phyloP scores from a whole-genome alignment of 768 basidiomycete genomes.

The Suillus bovinus region DNA sequence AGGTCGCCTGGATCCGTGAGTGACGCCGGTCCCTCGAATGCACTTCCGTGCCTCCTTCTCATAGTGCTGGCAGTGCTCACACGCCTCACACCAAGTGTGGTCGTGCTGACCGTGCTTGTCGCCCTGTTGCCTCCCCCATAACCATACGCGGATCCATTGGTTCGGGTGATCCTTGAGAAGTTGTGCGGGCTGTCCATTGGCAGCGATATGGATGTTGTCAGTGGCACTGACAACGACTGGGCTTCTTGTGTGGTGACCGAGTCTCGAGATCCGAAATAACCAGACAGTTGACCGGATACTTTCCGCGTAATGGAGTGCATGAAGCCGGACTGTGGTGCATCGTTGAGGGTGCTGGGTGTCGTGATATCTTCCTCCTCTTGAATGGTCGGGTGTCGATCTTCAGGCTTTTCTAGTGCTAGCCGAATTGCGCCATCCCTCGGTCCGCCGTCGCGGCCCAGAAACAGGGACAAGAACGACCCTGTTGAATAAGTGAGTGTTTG shows the following conservation, averaged over 20 bases:
- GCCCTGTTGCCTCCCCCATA: conserved; percentile 58
- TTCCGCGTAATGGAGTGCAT: conserved; percentile 46
- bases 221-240: conserved; percentile 43
- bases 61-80: conserved; percentile 56
- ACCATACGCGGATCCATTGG: conserved; percentile 80
- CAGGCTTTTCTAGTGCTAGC: conserved; percentile 74
- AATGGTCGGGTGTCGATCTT: conserved; percentile 47
- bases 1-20: conserved; percentile 52
- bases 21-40: conserved; percentile 42
- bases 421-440: conserved; percentile 84
- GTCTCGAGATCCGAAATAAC: conserved; percentile 56
- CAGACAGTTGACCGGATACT: conserved; percentile 56
- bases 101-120: conserved; percentile 52
- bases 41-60: conserved; percentile 52
- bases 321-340: conserved; percentile 35
- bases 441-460: conserved; percentile 90
- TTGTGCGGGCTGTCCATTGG: conserved; percentile 45
- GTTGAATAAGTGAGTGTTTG: conserved; percentile 6
- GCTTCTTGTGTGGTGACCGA: conserved; percentile 38
- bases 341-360: conserved; percentile 47
- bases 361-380: conserved; percentile 65
- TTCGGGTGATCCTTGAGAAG: conserved; percentile 56
- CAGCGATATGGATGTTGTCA: conserved; percentile 39
- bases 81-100: conserved; percentile 44
- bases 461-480: conserved; percentile 88